Evolutionary conservation across 108 stramenopile species (phyloP).

Genomic region (Skeletonema menzelii): DNA sequence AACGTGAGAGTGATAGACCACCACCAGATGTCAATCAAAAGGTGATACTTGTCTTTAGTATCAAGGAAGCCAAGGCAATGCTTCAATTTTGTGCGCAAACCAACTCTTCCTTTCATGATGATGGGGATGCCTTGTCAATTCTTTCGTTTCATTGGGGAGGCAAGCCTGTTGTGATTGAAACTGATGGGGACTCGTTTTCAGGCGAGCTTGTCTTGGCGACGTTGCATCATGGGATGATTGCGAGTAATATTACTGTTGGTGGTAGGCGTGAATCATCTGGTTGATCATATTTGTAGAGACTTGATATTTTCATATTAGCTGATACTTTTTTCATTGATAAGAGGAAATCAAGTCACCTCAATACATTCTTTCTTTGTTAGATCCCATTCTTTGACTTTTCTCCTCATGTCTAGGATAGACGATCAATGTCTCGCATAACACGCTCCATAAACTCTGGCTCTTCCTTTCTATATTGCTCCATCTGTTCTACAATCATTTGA

Average conservation of each 20-base stretch:
- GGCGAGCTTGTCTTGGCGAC: slow-evolving; percentile 75
- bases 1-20: slow-evolving; percentile 15
- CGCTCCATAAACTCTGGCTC: slow-evolving; percentile 27
- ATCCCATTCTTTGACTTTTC: not conserved
- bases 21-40: slow-evolving; percentile 70
- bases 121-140: slow-evolving; percentile 54
- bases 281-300: not conserved
- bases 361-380: not conserved
- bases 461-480: slow-evolving; percentile 21
- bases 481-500: slow-evolving; percentile 26
- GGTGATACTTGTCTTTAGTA: slow-evolving; percentile 79
- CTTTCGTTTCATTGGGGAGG: slow-evolving; percentile 85
- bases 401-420: not conserved
- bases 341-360: not conserved
- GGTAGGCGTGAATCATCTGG: slow-evolving; percentile 14
- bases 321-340: not conserved
- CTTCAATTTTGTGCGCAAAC: slow-evolving; percentile 76
- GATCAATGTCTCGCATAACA: slow-evolving; percentile 25
- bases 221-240: slow-evolving; percentile 65
- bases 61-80: slow-evolving; percentile 81
- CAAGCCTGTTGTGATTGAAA: slow-evolving; percentile 70
- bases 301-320: not conserved
- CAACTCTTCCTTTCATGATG: slow-evolving; percentile 29
- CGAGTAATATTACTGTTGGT: slow-evolving; percentile 27
- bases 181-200: slow-evolving; percentile 54